Percentiles rank a stretch among this genome's conserved stretches.
Evolutionary conservation across 495 filamentous ascomycete genomes (phyloP).

Genomic region (Saxophila tyrrhenica): DNA sequence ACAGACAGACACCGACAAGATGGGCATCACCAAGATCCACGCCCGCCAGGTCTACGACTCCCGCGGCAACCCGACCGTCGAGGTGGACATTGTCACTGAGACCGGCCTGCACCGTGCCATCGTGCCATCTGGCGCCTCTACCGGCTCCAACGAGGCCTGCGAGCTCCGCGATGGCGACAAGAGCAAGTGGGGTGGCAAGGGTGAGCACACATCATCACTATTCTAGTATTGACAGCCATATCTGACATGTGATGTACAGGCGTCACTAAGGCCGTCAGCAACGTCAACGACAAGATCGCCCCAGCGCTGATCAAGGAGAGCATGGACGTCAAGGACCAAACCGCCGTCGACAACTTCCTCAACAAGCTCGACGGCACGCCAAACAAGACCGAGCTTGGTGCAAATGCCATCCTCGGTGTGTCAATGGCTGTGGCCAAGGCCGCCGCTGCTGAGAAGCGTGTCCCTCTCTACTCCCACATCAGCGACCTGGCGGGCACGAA

Average conservation of each 20-base stretch:
- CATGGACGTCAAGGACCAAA: constrained; percentile 95
- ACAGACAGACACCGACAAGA: no score
- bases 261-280: constrained; percentile 88
- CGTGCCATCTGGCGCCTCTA: constrained; percentile 95
- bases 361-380: constrained; percentile 89
- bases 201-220: constrained; percentile 26
- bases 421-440: constrained; percentile 94
- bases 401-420: constrained; percentile 98
- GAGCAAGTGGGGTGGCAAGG: constrained; percentile 91
- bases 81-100: constrained; percentile 93
- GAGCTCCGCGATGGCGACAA: constrained; percentile 99
- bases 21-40: constrained; percentile 97
- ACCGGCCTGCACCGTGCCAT: constrained; percentile 97
- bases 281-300: constrained; percentile 89
- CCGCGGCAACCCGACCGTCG: constrained; percentile 92
- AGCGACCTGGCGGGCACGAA: constrained; percentile 98
- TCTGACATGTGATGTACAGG: constrained; percentile 27
- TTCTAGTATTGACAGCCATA: not conserved
- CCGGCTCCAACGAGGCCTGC: constrained; percentile 93
- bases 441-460: constrained; percentile 93
- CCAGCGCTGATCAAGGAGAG: constrained; percentile 86
- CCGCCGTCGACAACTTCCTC: constrained; percentile 83
- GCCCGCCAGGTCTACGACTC: constrained; percentile 99
- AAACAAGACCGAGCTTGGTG: constrained; percentile 97
- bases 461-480: constrained; percentile 95